phyloP scores from a whole-genome alignment of 768 basidiomycete genomes.

The Rhizopogon salebrosus region DNA sequence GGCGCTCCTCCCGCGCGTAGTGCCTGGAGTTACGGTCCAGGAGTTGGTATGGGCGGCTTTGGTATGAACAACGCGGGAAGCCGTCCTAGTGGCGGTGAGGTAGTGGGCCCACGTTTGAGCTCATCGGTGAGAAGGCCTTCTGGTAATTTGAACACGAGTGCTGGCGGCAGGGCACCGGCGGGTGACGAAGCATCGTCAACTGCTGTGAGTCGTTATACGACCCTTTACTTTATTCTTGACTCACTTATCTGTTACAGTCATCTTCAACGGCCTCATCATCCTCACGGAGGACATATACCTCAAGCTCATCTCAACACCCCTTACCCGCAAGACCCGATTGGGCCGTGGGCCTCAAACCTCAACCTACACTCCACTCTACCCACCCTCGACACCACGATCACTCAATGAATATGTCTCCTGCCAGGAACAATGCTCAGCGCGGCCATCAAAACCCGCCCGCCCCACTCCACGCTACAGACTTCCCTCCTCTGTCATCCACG shows the following conservation, averaged over 20 bases:
- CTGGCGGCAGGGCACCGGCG: slow-evolving; percentile 53
- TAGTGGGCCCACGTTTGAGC: slow-evolving; percentile 63
- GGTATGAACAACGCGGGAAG: slow-evolving; percentile 24
- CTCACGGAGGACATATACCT: slow-evolving; percentile 72
- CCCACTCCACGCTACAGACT: slow-evolving; percentile 56
- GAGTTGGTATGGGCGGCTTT: slow-evolving; percentile 45
- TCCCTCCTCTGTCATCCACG: slow-evolving; percentile 58
- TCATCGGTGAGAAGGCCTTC: slow-evolving; percentile 42
- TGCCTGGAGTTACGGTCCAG: slow-evolving; percentile 72
- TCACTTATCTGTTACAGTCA: slow-evolving; percentile 39
- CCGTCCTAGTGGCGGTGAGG: slow-evolving; percentile 31
- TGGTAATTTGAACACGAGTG: slow-evolving; percentile 46
- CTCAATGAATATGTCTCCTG: slow-evolving; percentile 33
- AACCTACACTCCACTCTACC: slow-evolving; percentile 56
- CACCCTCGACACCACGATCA: slow-evolving; percentile 51
- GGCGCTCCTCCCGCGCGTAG: slow-evolving; percentile 39
- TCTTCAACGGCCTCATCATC: slow-evolving; percentile 78
- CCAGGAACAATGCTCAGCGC: slow-evolving; percentile 29
- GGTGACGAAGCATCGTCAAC: slow-evolving; percentile 76
- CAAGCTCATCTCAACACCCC: slow-evolving; percentile 70
- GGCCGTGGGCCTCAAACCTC: slow-evolving; percentile 81
- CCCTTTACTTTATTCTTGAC: background rate
- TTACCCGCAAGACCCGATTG: slow-evolving; percentile 83
- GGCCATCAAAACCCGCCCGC: slow-evolving; percentile 31
- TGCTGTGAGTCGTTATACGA: slow-evolving; percentile 48